Evolutionary conservation across 2,329 filamentous ascomycete species (phyloP).

Genomic region (Ilyonectria mors-panacis): DNA sequence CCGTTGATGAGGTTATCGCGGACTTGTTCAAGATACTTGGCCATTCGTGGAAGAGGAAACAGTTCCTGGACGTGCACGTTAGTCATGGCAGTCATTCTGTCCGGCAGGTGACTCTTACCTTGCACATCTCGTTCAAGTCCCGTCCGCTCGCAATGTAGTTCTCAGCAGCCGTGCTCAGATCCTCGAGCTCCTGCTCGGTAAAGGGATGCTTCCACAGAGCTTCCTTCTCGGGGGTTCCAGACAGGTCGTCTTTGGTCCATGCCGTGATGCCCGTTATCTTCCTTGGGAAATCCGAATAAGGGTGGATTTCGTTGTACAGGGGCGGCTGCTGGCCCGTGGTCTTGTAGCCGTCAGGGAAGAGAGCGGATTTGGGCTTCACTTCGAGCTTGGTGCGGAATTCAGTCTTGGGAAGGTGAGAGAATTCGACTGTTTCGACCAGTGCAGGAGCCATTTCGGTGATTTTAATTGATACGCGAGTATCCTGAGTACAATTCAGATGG

Average conservation of each 20-base stretch:
- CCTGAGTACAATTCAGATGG: conserved; percentile 4
- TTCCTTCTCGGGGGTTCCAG: conserved; percentile 69
- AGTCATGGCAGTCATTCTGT: conserved; percentile 11
- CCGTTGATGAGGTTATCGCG: conserved; percentile 73
- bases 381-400: conserved; percentile 6
- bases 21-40: conserved; percentile 51
- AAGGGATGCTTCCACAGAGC: conserved; percentile 78
- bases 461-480: conserved; percentile 4
- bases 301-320: conserved; percentile 73
- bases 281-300: conserved; percentile 80
- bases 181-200: conserved; percentile 54
- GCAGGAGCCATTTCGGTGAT: conserved; percentile 1
- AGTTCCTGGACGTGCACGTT: conserved; percentile 43
- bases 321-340: conserved; percentile 81
- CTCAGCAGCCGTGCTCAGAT: conserved; percentile 19
- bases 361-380: conserved; percentile 34
- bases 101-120: background rate
- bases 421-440: conserved; percentile 1
- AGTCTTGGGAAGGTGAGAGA: conserved; percentile 5
- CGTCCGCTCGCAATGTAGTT: conserved; percentile 21
- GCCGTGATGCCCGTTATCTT: conserved; percentile 80
- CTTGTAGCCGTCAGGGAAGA: conserved; percentile 65
- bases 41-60: conserved; percentile 54
- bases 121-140: conserved; percentile 9
- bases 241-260: conserved; percentile 79